Evolutionary conservation across 2,329 filamentous ascomycete species (phyloP).

Genomic region (Alternaria sp.): DNA sequence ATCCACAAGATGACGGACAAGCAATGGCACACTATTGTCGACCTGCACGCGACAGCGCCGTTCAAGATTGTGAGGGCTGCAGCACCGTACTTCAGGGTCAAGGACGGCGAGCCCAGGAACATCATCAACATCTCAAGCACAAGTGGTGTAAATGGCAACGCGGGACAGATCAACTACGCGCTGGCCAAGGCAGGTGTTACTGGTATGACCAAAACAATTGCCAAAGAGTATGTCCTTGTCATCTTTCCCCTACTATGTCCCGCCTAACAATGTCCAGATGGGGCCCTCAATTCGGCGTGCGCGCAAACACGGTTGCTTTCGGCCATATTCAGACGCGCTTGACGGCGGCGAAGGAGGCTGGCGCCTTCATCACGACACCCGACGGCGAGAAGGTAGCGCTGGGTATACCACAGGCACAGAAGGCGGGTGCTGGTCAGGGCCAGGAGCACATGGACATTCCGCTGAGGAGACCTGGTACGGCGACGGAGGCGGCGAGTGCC

Average conservation of each 20-base stretch:
- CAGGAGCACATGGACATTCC: conserved; percentile 74
- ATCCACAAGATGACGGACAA: conserved; percentile 93
- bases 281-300: conserved; percentile 83
- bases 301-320: conserved; percentile 85
- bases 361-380: conserved; percentile 78
- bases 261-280: conserved; percentile 58
- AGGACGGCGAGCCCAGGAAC: conserved; percentile 78
- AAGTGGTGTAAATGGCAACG: conserved; percentile 84
- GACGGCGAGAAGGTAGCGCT: conserved; percentile 67
- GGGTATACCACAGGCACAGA: conserved; percentile 56
- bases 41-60: conserved; percentile 83
- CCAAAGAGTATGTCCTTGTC: conserved; percentile 68
- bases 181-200: conserved; percentile 85
- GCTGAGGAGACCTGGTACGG: conserved; percentile 76
- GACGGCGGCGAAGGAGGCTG: conserved; percentile 85
- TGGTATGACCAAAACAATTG: conserved; percentile 87
- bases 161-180: conserved; percentile 90
- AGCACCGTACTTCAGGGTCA: conserved; percentile 86
- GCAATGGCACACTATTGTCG: conserved; percentile 89
- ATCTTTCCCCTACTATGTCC: neutral
- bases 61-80: conserved; percentile 83
- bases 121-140: conserved; percentile 88
- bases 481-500: conserved; percentile 80
- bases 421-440: conserved; percentile 41
- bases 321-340: conserved; percentile 82